Percentiles rank a stretch among this genome's conserved stretches.
phyloP scores from a whole-genome alignment of 768 basidiomycete genomes.

The Phallus indusiatus region DNA sequence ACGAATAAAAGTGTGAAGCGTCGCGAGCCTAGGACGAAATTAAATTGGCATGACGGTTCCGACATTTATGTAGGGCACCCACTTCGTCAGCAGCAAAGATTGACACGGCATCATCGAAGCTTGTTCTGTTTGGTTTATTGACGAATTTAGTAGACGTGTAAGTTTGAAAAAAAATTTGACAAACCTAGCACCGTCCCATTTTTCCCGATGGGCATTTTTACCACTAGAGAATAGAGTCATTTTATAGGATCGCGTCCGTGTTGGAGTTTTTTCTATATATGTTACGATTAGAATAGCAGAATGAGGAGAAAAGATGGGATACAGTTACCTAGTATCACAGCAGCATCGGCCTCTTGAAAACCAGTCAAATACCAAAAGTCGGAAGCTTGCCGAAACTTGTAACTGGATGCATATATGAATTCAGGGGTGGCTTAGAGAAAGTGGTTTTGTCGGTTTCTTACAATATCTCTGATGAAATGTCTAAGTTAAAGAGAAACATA shows the following conservation, averaged over 20 bases:
- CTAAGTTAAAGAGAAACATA: conserved; percentile 9
- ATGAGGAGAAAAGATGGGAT: not conserved
- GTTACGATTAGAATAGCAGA: not conserved
- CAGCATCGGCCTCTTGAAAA: conserved; percentile 88
- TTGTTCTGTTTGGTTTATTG: conserved; percentile 35
- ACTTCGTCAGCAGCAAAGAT: conserved; percentile 76
- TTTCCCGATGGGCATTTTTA: conserved; percentile 64
- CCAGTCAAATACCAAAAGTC: conserved; percentile 97
- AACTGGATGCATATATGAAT: conserved; percentile 38
- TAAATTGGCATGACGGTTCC: not conserved
- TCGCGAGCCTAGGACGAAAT: conserved; percentile 25
- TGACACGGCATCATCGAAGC: conserved; percentile 48
- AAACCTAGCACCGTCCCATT: conserved; percentile 85
- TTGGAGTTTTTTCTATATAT: conserved; percentile 55
- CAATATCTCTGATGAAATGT: conserved; percentile 50
- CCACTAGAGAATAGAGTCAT: conserved; percentile 81
- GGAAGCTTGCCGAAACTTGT: conserved; percentile 88
- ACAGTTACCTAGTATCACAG: conserved; percentile 65
- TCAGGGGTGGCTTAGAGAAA: conserved; percentile 2
- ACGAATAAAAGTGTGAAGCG: conserved; percentile 44
- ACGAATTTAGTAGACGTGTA: not conserved
- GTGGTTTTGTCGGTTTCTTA: conserved; percentile 28
- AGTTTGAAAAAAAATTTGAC: not conserved
- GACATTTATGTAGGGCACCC: conserved; percentile 4
- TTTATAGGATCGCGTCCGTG: conserved; percentile 55